phyloP scores from a whole-genome alignment of 2,329 filamentous ascomycete species.

The Talaromyces sp. region DNA sequence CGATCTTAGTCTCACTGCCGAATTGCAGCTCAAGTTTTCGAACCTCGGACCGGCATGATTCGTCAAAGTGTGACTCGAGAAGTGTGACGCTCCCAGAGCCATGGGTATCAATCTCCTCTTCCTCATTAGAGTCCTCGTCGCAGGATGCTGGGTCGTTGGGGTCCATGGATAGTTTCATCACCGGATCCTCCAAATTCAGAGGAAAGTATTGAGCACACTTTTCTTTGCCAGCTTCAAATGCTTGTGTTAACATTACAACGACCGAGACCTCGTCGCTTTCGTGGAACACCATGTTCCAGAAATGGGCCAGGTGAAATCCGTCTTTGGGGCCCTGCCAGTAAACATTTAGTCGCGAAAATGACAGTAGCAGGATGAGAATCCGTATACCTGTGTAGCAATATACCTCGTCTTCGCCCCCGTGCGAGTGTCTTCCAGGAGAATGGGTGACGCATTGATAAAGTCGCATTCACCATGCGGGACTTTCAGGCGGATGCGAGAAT shows the following conservation, averaged over 20 bases:
- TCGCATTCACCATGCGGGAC: conserved; percentile 70
- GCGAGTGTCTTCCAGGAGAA: conserved; percentile 52
- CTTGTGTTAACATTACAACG: conserved; percentile 91
- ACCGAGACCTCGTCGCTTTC: conserved; percentile 72
- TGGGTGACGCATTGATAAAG: conserved; percentile 79
- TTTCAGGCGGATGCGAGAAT: conserved; percentile 75
- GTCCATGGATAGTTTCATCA: conserved; percentile 37
- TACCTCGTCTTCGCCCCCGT: conserved; percentile 55
- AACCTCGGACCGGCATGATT: conserved; percentile 60
- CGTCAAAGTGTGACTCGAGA: conserved; percentile 51
- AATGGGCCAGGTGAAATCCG: conserved; percentile 65
- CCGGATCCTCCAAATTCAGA: conserved; percentile 47
- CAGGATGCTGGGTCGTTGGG: conserved; percentile 25
- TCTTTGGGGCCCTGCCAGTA: conserved; percentile 65
- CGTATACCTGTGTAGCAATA: conserved; percentile 74
- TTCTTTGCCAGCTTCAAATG: conserved; percentile 68
- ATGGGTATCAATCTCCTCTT: conserved; percentile 60
- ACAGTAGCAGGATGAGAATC: background rate
- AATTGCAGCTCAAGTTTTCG: conserved; percentile 61
- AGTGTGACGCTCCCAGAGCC: conserved; percentile 67
- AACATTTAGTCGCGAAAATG: background rate
- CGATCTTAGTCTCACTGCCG: conserved; percentile 53
- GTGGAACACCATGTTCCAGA: conserved; percentile 94
- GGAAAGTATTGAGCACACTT: conserved; percentile 93
- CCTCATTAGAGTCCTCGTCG: conserved; percentile 38